Evolutionary conservation across 768 basidiomycete genomes (phyloP).

Genomic region (Cyclocybe aegerita): DNA sequence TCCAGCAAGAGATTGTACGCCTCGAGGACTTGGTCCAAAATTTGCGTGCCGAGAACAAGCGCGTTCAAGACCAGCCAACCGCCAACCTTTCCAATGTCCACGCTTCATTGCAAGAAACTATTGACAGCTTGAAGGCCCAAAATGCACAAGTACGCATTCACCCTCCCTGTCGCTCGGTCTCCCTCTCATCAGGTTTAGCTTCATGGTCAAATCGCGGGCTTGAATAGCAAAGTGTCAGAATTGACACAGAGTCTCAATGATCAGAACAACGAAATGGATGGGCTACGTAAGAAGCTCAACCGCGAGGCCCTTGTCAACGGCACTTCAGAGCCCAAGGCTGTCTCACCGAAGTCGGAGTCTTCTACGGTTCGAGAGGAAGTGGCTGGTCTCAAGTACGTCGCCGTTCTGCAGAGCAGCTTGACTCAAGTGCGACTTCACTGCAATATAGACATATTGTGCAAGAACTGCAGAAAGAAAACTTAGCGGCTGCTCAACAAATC

Average conservation of each 20-base stretch:
- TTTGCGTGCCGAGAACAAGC: conserved; percentile 10
- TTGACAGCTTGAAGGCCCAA: conserved; percentile 2
- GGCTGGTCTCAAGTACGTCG: conserved; percentile 74
- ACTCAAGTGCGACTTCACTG: background rate
- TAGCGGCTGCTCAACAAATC: conserved; percentile 57
- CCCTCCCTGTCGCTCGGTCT: background rate
- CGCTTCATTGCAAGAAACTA: background rate
- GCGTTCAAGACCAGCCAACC: background rate
- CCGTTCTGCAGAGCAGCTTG: background rate
- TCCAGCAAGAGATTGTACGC: conserved; percentile 53
- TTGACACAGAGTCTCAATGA: conserved; percentile 29
- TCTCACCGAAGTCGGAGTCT: conserved; percentile 6
- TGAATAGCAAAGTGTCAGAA: conserved; percentile 26
- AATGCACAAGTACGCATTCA: conserved; percentile 10
- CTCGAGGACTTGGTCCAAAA: conserved; percentile 37
- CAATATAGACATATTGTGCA: conserved; percentile 78
- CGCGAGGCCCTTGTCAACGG: conserved; percentile 46
- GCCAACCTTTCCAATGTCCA: background rate
- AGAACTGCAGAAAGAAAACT: conserved; percentile 82
- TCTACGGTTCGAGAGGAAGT: conserved; percentile 60
- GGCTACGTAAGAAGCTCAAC: conserved; percentile 55
- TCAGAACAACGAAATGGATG: conserved; percentile 53
- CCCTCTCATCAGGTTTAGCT: conserved; percentile 16
- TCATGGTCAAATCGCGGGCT: conserved; percentile 22
- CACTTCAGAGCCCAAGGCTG: too few relatives aligned